phyloP scores from a whole-genome alignment of 768 basidiomycete species.

The Pisolithus microcarpus region DNA sequence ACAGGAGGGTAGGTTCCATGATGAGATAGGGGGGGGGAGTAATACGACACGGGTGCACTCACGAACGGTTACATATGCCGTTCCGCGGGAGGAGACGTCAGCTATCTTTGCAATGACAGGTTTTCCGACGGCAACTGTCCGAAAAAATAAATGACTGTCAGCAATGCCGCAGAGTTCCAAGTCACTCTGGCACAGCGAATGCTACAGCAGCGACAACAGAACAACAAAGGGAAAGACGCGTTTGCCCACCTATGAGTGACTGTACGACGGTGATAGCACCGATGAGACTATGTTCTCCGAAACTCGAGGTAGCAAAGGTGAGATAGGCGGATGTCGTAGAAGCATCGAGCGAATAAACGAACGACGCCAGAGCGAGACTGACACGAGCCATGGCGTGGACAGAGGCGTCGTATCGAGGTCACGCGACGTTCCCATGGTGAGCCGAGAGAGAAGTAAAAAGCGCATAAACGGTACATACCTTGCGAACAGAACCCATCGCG shows the following conservation, averaged over 20 bases:
- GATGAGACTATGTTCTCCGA: slow-evolving; percentile 47
- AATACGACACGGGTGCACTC: slow-evolving; percentile 48
- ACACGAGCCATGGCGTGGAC: background rate
- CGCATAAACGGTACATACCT: slow-evolving; percentile 31
- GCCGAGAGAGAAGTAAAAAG: background rate
- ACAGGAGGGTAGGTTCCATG: background rate
- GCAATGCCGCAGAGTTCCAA: background rate
- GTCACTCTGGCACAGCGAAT: background rate
- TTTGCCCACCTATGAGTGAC: slow-evolving; percentile 39
- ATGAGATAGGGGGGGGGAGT: background rate
- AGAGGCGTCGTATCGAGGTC: background rate
- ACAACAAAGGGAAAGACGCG: background rate
- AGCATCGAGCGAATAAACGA: slow-evolving; percentile 70
- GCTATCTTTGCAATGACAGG: slow-evolving; percentile 64
- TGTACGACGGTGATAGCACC: slow-evolving; percentile 35
- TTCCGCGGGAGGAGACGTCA: slow-evolving; percentile 60
- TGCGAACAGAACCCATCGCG: slow-evolving; percentile 54
- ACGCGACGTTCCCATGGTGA: background rate
- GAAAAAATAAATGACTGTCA: background rate
- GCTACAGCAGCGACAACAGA: background rate
- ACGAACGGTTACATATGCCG: slow-evolving; percentile 39
- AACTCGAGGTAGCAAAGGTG: slow-evolving; percentile 46
- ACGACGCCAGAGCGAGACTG: slow-evolving; percentile 59
- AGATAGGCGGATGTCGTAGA: slow-evolving; percentile 65
- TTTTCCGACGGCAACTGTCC: slow-evolving; percentile 40